Base-by-base conservation (phyloP, 1,284 basidiomycete species). In the Exsudoporus floridanus region DNA sequence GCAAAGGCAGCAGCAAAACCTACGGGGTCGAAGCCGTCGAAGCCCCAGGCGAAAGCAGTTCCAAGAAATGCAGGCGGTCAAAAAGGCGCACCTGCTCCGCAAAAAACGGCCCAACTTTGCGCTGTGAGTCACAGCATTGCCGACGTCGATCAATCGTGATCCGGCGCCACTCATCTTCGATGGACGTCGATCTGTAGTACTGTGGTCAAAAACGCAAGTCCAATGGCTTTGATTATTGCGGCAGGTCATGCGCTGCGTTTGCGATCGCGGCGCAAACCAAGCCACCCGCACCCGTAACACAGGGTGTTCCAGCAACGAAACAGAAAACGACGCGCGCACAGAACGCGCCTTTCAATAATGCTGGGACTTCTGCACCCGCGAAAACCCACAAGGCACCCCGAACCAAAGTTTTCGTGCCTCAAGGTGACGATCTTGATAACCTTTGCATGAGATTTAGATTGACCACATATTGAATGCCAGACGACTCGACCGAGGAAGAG, bases 1-100 rank as follows among this genome's bases (percentile, higher is more conserved):
- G 64, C 68, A 30, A 76, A 80, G 62, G 81, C 76, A 31, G 56
- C 56, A 6, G 42, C 55, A 21, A 54, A 52, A 28, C 43, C 54
- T 46, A 46, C 48, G 19, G 41, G 30, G n/a, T 23, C 44, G 18
- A 67, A 44, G 27, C 60, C 50, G 23, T 27, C 55, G 23, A 61
- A 60, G 13, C 19, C 50, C 5, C 49, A 61, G 31, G 36, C 36
- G 12, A 67, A 50, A 45, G 43, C 40, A 33, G 51, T 31, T 27
- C 46, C 52, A 54, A 48, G 50, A 44, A 63, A 50, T 36, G 14
- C 41, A n/a, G 47, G 53, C 21, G 42, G 33, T 42, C 66, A 64
- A 45, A 55, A 36, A 43, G 54, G 44, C 49, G 47, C 49, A 18
- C 47, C 57, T n/a, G 40, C 39, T 33, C 54, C 55, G 10, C 62